Base-by-base conservation (phyloP, 371 early-diverging fungal species). In the Rhizopus arrhizus region DNA sequence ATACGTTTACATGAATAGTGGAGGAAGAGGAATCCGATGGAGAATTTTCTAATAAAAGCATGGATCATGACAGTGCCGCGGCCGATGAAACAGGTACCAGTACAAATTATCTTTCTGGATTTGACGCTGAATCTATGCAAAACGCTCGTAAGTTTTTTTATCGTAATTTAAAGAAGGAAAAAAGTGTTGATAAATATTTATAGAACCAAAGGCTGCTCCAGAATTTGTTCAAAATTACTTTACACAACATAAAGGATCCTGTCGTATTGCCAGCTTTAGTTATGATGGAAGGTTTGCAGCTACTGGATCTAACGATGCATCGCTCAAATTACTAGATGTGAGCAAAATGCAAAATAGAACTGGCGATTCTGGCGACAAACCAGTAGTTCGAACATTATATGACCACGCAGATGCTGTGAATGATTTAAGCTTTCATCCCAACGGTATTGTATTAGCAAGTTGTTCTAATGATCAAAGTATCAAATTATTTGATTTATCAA, bases 361-460 rank as follows among this genome's bases (percentile, higher is more conserved):
- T n/a, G 80, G 84, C 3, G 85, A 82, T 58, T 77, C 78, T 51
- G 84, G 87, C 15, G 90, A 91, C 62, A 83, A 87, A 65, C 91
- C 92, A 0, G 94, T 95, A 49, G 88, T 96, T 59, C 80, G 93
- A 32, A 91, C 95, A 5, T 81, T 95, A 43, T 94, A 94, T 72
- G 93, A 96, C 67, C 96, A 96, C 68, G 70, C 73, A 3, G 87
- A 77, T 53, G 84, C 87, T 33, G 89, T 96, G 28, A 95, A 91
- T 35, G 95, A 94, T 56, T 72, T 95, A 9, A 85, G 87, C 35
- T 96, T 95, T 69, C 97, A 97, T 65, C 97, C 97, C 6, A 95
- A 95, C 61, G 93, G 94, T 13, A 73, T 89, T 8, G 92, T 94
- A 3, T 80, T 97, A 33, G 97, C 95, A 2, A 89, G 91, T 46